Percentiles rank a stretch among this genome's conserved stretches.
Evolutionary conservation across 2,329 filamentous ascomycete species (phyloP).

Genomic region (Hypoxylon sp.): DNA sequence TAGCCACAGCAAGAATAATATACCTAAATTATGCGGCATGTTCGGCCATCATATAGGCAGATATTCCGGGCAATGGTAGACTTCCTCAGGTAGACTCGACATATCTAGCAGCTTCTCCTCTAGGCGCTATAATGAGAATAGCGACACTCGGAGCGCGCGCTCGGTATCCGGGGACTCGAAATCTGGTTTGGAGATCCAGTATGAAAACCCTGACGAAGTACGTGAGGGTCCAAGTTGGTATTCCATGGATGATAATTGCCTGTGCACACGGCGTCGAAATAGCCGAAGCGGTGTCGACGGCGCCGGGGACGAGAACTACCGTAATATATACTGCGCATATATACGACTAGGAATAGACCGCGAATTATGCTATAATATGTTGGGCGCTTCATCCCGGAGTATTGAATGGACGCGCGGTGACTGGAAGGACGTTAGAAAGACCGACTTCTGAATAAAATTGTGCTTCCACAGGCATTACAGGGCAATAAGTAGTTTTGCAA

Average conservation of each 20-base stretch:
- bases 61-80: no score
- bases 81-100: no score
- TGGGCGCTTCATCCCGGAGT: neutral
- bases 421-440: neutral
- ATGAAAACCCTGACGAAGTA: neutral
- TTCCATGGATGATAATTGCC: neutral
- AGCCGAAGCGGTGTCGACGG: neutral
- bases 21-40: no score
- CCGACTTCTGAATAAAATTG: neutral
- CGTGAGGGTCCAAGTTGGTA: neutral
- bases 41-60: no score
- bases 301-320: neutral
- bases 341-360: neutral
- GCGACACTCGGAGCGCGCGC: neutral
- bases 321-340: neutral
- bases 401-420: neutral
- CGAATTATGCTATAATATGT: neutral
- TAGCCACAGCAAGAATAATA: no score
- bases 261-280: neutral
- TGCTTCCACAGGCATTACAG: neutral
- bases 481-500: constrained; percentile 4
- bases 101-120: neutral
- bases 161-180: neutral
- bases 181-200: neutral
- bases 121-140: neutral